Base-by-base conservation (phyloP, 2,329 filamentous ascomycete genomes). In the Fusarium cyanostomum region DNA sequence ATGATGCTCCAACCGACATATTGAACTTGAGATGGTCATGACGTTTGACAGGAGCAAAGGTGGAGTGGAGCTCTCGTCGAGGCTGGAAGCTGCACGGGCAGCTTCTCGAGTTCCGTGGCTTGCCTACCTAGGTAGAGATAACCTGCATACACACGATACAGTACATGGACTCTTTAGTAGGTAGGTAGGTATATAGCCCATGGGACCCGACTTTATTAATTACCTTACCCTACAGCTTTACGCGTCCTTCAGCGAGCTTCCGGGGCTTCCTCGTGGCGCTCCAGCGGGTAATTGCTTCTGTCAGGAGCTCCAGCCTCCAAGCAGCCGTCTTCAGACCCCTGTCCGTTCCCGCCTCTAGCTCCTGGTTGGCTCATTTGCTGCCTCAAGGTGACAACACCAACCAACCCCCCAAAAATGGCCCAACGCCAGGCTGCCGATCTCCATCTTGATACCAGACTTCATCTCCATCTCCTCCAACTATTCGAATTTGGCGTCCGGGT, bases 361-460 rank as follows among this genome's bases (percentile, higher is more conserved):
- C 55, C 54, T 71, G 68, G 63, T 70, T 71, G 68, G 68, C 48
- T 62, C 60, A 69, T 64, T 68, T 63, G 56, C 46, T 57, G 37
- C 33, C 55, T 57, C 55, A 39, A 56, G 56, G 59, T 58, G 57
- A 61, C 66, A 71, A 65, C 66, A 67, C 62, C 67, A 59, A 66
- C 65, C 63, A 64, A 64, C 54, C 63, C 64, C 64, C 64, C 67
- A 57, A 67, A 65, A 67, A 52, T 66, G 49, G 62, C 38, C 61
- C 62, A 59, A 63, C 59, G 44, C 56, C 57, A 63, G 61, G 66
- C 67, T 69, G 67, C 66, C 55, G 59, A 66, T 67, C 60, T 67
- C 64, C 52, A 64, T 68, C 54, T 51, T 39, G 45, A 63, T 37
- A 59, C 54, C 49, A 64, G 49, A 63, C 44, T 61, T 61, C 56